Evolutionary conservation across 306 rosid species (phyloP), one percentile per base, ranked within the genome.

Genomic region (Rosa lucieae): DNA sequence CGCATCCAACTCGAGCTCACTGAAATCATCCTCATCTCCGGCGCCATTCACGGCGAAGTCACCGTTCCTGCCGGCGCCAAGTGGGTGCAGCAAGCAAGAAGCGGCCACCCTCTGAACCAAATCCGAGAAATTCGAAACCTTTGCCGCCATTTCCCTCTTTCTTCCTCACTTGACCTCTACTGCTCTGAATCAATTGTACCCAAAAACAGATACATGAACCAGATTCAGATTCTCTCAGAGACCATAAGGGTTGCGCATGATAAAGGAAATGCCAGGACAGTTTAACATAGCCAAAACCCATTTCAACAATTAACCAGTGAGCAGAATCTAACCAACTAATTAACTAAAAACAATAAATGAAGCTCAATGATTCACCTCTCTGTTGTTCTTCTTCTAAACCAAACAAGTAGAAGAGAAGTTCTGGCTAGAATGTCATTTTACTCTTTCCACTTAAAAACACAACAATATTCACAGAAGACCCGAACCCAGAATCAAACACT

Each of bases 51-150:
- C 56, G 0, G 56, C 3, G 17, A 72, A 61, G 70, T 68, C 75
- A 52, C 85, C 80, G 6, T 79, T 72, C 14, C 87, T 78, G 47
- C 78, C 79, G 47, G 82, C 80, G 62, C 87, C 90, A 39, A 95
- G 98, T 5, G 99, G 99, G 67, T 95, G 97, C 20, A 95, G 96
- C 81, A 95, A 85, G 85, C 99, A 95, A 13, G 95, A 89, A 3
- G 98, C 97, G 0, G 97, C 80, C 80, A 95, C 94, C 77, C 99
- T 82, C 80, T 95, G 99, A 87, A 95, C 91, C 87, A 95, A 94
- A 93, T 93, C 89, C 82, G 99, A 82, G 89, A 95, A 91, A 82
- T 91, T 95, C 3, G 93, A 87, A 4, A 89, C 98, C 86, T 88
- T 95, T 83, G 89, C 80, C 26, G 92, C 87, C 99, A 95, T 95